These are phyloP conservation scores for Periconia digitata DNA, from an alignment of 2,329 filamentous ascomycete species.

Conservation along the genomic window DNA sequence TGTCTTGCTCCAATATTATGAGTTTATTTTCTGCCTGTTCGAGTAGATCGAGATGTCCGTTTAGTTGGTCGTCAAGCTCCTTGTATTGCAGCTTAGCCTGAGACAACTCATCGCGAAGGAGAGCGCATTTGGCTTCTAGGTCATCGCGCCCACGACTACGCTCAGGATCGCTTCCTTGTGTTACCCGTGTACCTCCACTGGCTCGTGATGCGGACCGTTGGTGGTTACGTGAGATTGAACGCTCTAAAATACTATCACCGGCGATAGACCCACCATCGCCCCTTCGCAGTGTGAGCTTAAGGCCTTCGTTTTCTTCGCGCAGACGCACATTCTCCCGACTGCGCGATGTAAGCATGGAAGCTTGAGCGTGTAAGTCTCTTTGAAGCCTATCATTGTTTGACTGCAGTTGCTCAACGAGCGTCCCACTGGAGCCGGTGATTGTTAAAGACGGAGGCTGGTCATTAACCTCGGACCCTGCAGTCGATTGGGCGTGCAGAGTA, in stretches of 20 bases:
- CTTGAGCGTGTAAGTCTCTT: slow-evolving; percentile 91
- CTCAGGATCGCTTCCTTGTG: slow-evolving; percentile 64
- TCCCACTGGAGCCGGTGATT: slow-evolving; percentile 55
- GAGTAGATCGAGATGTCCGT: slow-evolving; percentile 77
- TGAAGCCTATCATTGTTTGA: slow-evolving; percentile 92
- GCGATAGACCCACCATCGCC: slow-evolving; percentile 63
- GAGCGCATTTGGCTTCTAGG: slow-evolving; percentile 79
- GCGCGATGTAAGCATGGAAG: slow-evolving; percentile 93
- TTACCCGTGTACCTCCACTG: slow-evolving; percentile 61
- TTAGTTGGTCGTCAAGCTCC: slow-evolving; percentile 79
- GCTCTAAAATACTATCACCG: slow-evolving; percentile 87
- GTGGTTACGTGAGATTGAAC: slow-evolving; percentile 85
- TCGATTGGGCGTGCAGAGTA: slow-evolving; percentile 40
- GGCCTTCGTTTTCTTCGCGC: slow-evolving; percentile 94
- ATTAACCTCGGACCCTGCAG: slow-evolving; percentile 44
- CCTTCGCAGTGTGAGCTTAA: slow-evolving; percentile 84
- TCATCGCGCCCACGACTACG: slow-evolving; percentile 69
- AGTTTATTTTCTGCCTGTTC: slow-evolving; percentile 62
- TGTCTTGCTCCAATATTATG: slow-evolving; percentile 75
- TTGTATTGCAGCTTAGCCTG: slow-evolving; percentile 87
- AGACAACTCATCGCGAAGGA: slow-evolving; percentile 83
- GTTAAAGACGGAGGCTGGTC: slow-evolving; percentile 30
- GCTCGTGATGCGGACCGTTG: slow-evolving; percentile 73
- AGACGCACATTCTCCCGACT: slow-evolving; percentile 93
- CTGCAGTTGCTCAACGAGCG: slow-evolving; percentile 82